Base-by-base conservation (phyloP, 306 rosid species). In the Quercus aquifolioides region DNA sequence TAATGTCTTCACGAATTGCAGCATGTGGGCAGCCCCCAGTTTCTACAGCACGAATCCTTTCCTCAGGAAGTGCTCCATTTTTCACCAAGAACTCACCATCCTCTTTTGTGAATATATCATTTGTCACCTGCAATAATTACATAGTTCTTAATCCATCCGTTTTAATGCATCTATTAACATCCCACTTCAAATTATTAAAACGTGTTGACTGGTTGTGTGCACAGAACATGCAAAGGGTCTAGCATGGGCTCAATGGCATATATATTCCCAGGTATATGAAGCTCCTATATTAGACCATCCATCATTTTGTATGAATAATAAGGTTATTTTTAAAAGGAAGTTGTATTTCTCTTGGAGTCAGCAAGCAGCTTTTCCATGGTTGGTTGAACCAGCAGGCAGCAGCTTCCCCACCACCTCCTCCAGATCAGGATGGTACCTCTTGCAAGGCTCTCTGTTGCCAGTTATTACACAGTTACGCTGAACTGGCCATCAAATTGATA, bases 1-100 rank as follows among this genome's bases (percentile, higher is more conserved):
- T 95, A 60, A 95, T 95, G 78, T 95, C 99, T 82, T 95, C 99
- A 4, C 97, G 86, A 77, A 95, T 91, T 0, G 99, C 99, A 63
- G 99, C 99, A 41, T 91, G 99, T 0, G 99, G 99, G 64, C 99
- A 95, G 11, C 98, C 99, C 41, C 98, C 99, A 69, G 98, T 93
- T 88, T 95, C 99, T 26, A 95, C 96, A 28, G 99, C 99, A 41
- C 98, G 92, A 35, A 95, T 95, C 76, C 99, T 93, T 86, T 95
- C 99, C 79, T 90, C 91, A 0, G 98, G 96, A 59, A 95, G 91
- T 56, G 99, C 99, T 81, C 93, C 94, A 75, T 93, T 88, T 55
- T 87, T 95, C 76, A 95, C 98, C 93, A 95, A 86, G 83, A 95
- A 95, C 80, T 95, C 99, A 55, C 98, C 98, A 78, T 95, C 99